phyloP scores from a whole-genome alignment of 352 stramenopile species.

The Phytophthora capsici region DNA sequence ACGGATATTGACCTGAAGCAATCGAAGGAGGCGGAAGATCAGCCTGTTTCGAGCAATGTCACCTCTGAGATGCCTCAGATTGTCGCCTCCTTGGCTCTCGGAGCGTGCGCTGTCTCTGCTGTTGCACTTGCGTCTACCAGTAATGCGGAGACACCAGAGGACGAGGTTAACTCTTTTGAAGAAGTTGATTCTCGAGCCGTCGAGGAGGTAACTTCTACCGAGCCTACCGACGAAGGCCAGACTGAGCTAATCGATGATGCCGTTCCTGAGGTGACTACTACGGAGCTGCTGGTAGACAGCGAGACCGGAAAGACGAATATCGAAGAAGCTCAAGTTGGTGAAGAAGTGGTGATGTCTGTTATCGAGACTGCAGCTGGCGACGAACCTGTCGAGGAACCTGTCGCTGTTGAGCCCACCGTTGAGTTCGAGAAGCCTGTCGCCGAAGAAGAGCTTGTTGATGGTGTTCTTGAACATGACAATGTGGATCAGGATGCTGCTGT shows the following conservation, averaged over 20 bases:
- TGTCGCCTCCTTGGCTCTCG: conserved; percentile 17
- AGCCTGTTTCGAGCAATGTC: neutral
- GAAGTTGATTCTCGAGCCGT: no score
- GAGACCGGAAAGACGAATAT: no score
- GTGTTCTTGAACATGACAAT: no score
- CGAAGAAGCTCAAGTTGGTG: no score
- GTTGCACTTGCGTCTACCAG: neutral
- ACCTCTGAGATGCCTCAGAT: conserved; percentile 22
- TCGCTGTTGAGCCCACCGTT: neutral
- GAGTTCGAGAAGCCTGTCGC: neutral
- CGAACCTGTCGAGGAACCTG: neutral
- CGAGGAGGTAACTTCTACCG: conserved; percentile 2
- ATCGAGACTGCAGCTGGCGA: neutral
- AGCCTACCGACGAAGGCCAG: no score
- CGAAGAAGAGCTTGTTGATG: neutral
- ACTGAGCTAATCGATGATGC: neutral
- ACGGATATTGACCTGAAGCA: no score
- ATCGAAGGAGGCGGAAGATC: neutral
- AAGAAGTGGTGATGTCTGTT: no score
- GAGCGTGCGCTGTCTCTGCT: neutral
- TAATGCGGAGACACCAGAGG: neutral
- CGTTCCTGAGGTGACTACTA: neutral
- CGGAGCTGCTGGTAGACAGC: no score
- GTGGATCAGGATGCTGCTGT: no score
- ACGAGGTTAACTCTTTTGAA: no score